phyloP scores from a whole-genome alignment of 345 rosid genomes.

The Laguncularia racemosa region DNA sequence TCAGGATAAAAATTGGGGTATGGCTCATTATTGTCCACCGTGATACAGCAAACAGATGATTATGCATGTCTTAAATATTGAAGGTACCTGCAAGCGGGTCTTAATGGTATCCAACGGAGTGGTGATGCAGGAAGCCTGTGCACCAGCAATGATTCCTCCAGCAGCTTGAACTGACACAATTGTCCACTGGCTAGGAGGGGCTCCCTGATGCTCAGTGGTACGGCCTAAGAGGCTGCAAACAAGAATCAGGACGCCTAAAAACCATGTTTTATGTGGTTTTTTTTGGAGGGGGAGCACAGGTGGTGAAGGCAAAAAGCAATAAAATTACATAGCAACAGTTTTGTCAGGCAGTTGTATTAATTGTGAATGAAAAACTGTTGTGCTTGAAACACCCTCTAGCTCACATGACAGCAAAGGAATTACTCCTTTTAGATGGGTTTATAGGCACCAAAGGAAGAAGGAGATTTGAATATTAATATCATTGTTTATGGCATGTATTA shows the following conservation, averaged over 20 bases:
- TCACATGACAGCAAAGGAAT: too few relatives aligned
- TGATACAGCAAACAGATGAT: too few relatives aligned
- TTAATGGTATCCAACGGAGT: conserved; percentile 95
- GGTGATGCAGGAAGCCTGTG: conserved; percentile 86
- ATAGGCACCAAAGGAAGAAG: too few relatives aligned
- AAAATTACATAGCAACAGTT: background rate
- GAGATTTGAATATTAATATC: too few relatives aligned
- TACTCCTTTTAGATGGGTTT: too few relatives aligned
- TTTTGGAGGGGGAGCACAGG: too few relatives aligned
- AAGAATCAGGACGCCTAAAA: conserved; percentile 13
- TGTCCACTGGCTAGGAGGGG: conserved; percentile 42
- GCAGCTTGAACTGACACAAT: conserved; percentile 75
- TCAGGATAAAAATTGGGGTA: too few relatives aligned
- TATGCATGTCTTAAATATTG: background rate
- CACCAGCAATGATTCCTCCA: conserved; percentile 95
- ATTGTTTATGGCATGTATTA: too few relatives aligned
- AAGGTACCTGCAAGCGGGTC: conserved; percentile 84
- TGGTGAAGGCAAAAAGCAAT: background rate
- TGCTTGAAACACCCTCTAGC: too few relatives aligned
- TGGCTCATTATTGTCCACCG: too few relatives aligned
- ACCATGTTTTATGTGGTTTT: background rate
- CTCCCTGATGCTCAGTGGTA: conserved; percentile 33
- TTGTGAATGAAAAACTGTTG: too few relatives aligned
- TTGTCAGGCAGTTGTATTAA: too few relatives aligned
- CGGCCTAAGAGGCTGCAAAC: conserved; percentile 59